Evolutionary conservation across 2,329 filamentous ascomycete genomes (phyloP).

Genomic region (Paracorniculantispora psalliotae): DNA sequence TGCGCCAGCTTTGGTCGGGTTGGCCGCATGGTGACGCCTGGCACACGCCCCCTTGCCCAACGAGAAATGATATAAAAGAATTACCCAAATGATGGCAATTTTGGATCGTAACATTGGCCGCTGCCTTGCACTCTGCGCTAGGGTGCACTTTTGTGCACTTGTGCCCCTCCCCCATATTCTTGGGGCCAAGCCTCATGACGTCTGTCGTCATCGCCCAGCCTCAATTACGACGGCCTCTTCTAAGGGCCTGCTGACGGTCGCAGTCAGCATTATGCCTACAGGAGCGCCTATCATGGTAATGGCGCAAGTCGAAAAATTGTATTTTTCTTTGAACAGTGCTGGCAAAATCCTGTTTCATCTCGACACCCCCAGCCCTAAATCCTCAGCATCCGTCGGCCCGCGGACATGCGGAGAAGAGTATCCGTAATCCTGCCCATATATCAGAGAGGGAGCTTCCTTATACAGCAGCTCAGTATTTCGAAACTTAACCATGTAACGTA

Average conservation of each 20-base stretch:
- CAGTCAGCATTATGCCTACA: neutral
- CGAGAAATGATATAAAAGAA: neutral
- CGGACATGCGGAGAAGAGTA: neutral
- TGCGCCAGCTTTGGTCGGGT: neutral
- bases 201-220: constrained; percentile 13
- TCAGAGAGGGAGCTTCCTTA: constrained; percentile 1
- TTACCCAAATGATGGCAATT: neutral
- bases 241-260: constrained; percentile 6
- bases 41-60: neutral
- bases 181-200: constrained; percentile 7
- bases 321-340: neutral
- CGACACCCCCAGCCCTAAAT: neutral
- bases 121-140: neutral
- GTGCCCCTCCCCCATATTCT: constrained; percentile 1
- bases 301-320: neutral
- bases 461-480: neutral
- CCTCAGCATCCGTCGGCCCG: neutral
- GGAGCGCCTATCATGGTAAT: neutral
- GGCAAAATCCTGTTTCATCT: neutral
- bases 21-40: neutral
- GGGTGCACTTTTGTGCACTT: constrained; percentile 2
- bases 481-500: neutral
- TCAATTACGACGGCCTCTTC: neutral
- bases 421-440: neutral
- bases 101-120: neutral